These are phyloP conservation scores for Russula dissimulans DNA, from an alignment of 768 basidiomycete genomes.

Conservation along the genomic window DNA sequence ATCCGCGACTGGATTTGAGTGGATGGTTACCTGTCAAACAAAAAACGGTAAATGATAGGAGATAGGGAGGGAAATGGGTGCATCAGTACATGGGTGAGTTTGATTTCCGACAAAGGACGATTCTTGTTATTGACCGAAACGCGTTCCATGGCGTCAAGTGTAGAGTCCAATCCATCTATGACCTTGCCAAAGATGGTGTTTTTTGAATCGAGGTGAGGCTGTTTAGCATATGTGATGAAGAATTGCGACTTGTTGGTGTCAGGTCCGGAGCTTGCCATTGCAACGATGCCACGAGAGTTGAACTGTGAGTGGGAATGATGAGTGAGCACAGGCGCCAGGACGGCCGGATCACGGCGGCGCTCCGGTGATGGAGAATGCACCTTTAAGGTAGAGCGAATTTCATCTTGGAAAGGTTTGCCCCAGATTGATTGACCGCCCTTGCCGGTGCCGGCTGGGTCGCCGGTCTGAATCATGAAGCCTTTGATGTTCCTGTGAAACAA, in stretches of 20 bases:
- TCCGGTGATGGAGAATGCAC: constrained; percentile 32
- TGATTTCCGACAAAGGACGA: constrained; percentile 78
- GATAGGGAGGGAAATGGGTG: neutral
- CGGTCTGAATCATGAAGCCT: constrained; percentile 93
- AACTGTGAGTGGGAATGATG: constrained; percentile 45
- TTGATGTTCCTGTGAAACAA: constrained; percentile 94
- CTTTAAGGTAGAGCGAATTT: constrained; percentile 90
- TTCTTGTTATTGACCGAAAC: constrained; percentile 89
- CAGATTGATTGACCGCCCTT: constrained; percentile 97
- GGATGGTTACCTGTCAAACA: constrained; percentile 60
- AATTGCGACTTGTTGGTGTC: constrained; percentile 92
- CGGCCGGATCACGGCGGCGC: neutral
- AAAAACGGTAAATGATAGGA: neutral
- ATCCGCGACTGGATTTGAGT: constrained; percentile 93
- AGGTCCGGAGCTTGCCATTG: constrained; percentile 96
- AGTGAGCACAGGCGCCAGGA: neutral
- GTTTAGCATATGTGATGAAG: constrained; percentile 87
- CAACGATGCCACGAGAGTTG: constrained; percentile 87
- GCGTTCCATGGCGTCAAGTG: constrained; percentile 89
- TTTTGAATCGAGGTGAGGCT: constrained; percentile 88
- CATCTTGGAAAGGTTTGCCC: constrained; percentile 87
- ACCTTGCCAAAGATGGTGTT: constrained; percentile 94
- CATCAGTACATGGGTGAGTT: constrained; percentile 58
- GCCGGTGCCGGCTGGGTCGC: constrained; percentile 81
- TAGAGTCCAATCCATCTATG: constrained; percentile 95